A percentile compares a stretch with the other conserved stretches of the same genome.
Evolutionary conservation across 2,329 filamentous ascomycete species (phyloP).

Genomic region (Ophiocordyceps unilateralis): DNA sequence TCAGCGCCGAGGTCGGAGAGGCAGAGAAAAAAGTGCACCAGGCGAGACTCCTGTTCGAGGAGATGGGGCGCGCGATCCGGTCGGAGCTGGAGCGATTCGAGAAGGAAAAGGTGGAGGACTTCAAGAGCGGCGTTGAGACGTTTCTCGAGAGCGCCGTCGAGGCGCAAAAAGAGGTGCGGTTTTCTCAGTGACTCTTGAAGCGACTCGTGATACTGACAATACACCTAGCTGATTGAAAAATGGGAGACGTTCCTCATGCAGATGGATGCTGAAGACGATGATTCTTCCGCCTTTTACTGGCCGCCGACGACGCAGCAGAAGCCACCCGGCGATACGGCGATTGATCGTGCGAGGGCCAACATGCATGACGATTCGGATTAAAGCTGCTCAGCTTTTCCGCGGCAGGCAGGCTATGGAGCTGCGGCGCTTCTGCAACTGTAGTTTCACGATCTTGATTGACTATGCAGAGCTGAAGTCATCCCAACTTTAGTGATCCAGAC

Average conservation of each 20-base stretch:
- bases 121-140: constrained; percentile 95
- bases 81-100: constrained; percentile 87
- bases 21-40: constrained; percentile 88
- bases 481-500: constrained; percentile 7
- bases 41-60: constrained; percentile 77
- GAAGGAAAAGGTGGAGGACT: constrained; percentile 94
- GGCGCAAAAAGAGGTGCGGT: constrained; percentile 84
- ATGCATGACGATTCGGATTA: constrained; percentile 46
- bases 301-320: constrained; percentile 36
- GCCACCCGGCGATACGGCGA: constrained; percentile 37
- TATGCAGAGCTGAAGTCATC: neutral
- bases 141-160: constrained; percentile 95
- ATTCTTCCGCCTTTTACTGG: constrained; percentile 42
- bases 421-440: neutral
- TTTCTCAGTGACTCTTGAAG: neutral
- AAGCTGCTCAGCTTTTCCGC: constrained; percentile 2
- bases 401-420: constrained; percentile 1
- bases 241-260: constrained; percentile 99
- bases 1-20: constrained; percentile 85
- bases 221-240: constrained; percentile 51
- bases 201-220: constrained; percentile 6
- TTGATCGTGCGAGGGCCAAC: constrained; percentile 39
- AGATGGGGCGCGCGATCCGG: constrained; percentile 91
- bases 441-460: neutral
- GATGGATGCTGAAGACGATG: constrained; percentile 83